Base-by-base conservation (phyloP, 2,329 filamentous ascomycete species). In the Scytalidium lignicola region DNA sequence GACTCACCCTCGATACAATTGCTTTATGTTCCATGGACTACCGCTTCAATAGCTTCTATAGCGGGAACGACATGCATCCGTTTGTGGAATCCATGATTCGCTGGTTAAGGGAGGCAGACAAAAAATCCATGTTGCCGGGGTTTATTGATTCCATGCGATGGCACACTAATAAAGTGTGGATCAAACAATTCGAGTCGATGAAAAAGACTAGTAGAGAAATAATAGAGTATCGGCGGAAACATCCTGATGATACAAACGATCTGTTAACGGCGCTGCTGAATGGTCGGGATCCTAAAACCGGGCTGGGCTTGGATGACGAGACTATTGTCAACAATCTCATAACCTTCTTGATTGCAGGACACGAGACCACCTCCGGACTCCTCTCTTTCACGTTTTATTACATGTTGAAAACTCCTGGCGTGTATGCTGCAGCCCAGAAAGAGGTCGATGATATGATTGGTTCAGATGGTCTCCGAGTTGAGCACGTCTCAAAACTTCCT, bases 1-100 rank as follows among this genome's bases (percentile, higher is more conserved):
- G 85, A n/a, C 69, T 90, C 26, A 82, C 86, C 0, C 74, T 90
- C 2, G 86, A 90, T 61, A 86, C 85, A 0, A 50, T 55, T 47
- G 45, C 83, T 1, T 73, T 90, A 22, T 63, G 23, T 26, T 5
- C 23, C 10, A 26, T 26, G 23, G 22, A 53, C 26, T 53, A 46
- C 12, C 80, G 86, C 17, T 90, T 90, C 73, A 90, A 90, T 66
- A 84, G 79, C 1, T 89, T 84, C 65, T 90, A 90, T 61, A 73
- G 74, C 22, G 10, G 10, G 23, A 78, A 86, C 13, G 72, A 80
- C 8, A 69, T 85, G 63, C 86, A 90, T 55, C 85, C 85, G 0
- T 90, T 90, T 57, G 74, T 89, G 37, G 64, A 74, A 75, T 80
- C n/a, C n/a, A n/a, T n/a, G n/a, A n/a, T n/a, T n/a, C n/a, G n/a